Evolutionary conservation across 805 yeast species (phyloP).

Genomic region (Zygosaccharomyces bailii): DNA sequence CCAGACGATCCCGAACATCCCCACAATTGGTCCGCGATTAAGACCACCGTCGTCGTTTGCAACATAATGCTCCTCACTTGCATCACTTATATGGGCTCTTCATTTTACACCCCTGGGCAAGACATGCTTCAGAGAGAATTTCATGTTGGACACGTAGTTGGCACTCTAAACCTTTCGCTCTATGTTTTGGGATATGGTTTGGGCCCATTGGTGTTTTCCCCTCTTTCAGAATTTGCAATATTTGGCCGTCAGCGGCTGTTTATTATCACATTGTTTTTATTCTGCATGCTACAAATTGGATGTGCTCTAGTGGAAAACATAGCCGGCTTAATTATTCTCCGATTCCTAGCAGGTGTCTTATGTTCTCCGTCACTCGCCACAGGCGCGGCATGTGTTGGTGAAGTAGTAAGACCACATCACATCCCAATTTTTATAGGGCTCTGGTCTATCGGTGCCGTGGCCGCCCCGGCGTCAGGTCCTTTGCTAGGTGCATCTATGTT

Average conservation of each 20-base stretch:
- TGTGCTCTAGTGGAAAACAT: constrained; percentile 49
- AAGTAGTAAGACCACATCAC: constrained; percentile 42
- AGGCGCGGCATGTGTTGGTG: constrained; percentile 57
- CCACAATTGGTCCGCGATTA: constrained; percentile 47
- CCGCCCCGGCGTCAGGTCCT: constrained; percentile 59
- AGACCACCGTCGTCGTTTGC: constrained; percentile 39
- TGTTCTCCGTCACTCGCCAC: constrained; percentile 56
- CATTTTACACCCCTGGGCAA: constrained; percentile 52
- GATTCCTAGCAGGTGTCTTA: constrained; percentile 53
- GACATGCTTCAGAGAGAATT: constrained; percentile 44
- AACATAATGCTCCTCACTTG: constrained; percentile 46
- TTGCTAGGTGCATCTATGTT: constrained; percentile 51
- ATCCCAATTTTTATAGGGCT: constrained; percentile 47
- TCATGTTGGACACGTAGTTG: constrained; percentile 41
- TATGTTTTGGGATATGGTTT: constrained; percentile 57
- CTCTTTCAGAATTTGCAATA: constrained; percentile 52
- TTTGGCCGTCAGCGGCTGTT: constrained; percentile 54
- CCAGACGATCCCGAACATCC: constrained; percentile 55
- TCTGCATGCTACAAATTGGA: constrained; percentile 52
- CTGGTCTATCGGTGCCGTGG: constrained; percentile 54
- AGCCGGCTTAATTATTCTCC: constrained; percentile 47
- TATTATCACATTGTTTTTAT: constrained; percentile 44
- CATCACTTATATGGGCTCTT: constrained; percentile 54
- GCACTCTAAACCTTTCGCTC: constrained; percentile 50
- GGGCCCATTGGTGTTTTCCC: constrained; percentile 58